These are phyloP conservation scores for Lepidium aucheri DNA, from an alignment of 345 rosid genomes.

Conservation along the genomic window DNA sequence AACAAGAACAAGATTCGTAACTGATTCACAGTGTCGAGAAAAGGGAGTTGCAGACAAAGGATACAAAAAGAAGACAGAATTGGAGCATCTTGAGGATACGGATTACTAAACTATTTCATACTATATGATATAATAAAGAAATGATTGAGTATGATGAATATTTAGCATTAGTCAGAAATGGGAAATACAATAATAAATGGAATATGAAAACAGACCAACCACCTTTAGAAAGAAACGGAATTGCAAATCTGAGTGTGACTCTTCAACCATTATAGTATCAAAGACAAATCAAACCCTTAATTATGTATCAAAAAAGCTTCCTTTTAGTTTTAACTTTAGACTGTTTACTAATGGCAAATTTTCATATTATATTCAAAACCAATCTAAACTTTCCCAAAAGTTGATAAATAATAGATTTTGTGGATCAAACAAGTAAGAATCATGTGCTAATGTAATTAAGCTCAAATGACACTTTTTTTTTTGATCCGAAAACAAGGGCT, in stretches of 20 bases:
- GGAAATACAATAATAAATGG: constrained; percentile 20
- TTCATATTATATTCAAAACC: background rate
- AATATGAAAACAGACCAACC: constrained; percentile 37
- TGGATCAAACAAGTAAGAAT: background rate
- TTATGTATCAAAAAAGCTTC: background rate
- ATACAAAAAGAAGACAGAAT: constrained; percentile 18
- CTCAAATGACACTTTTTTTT: background rate
- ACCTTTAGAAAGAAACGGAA: constrained; percentile 49
- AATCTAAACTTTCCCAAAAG: background rate
- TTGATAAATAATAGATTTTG: background rate
- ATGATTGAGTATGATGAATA: constrained; percentile 7
- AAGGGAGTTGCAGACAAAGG: constrained; percentile 21
- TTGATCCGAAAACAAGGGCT: background rate
- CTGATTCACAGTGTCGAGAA: background rate
- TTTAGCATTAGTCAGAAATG: constrained; percentile 2
- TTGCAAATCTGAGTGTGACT: constrained; percentile 54
- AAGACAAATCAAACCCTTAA: background rate
- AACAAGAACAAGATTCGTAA: background rate
- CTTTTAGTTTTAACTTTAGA: background rate
- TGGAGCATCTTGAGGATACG: constrained; percentile 9
- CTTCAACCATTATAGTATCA: constrained; percentile 36
- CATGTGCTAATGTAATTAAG: background rate
- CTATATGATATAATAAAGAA: constrained; percentile 4
- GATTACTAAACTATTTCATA: background rate
- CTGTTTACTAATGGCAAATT: constrained; percentile 13